phyloP scores from a whole-genome alignment of 2,329 filamentous ascomycete species.

The Shiraia sp. region DNA sequence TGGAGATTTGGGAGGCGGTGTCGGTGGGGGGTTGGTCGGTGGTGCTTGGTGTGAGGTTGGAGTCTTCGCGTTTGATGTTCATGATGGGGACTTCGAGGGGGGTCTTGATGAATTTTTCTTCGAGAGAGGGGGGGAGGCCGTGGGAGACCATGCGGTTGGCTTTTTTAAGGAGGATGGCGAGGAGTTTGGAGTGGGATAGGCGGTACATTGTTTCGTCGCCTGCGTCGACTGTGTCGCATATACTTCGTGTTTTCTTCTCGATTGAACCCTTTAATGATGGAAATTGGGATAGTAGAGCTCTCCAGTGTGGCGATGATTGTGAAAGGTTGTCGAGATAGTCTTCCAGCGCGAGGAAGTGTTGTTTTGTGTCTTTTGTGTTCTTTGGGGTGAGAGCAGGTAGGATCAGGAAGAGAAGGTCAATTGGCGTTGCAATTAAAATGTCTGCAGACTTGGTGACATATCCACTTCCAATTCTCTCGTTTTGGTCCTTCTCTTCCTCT shows the following conservation, averaged over 20 bases:
- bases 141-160: constrained; percentile 67
- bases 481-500: constrained; percentile 5
- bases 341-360: constrained; percentile 69
- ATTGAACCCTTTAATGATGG: constrained; percentile 50
- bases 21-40: constrained; percentile 4
- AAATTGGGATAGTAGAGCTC: constrained; percentile 57
- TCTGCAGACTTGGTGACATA: constrained; percentile 70
- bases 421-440: constrained; percentile 79
- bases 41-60: constrained; percentile 23
- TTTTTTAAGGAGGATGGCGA: constrained; percentile 68
- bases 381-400: constrained; percentile 68
- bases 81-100: constrained; percentile 76
- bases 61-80: constrained; percentile 65
- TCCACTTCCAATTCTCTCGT: constrained; percentile 45
- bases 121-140: constrained; percentile 77
- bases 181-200: constrained; percentile 72
- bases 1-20: constrained; percentile 11
- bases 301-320: constrained; percentile 61
- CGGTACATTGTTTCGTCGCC: constrained; percentile 86
- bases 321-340: constrained; percentile 71
- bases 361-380: constrained; percentile 56
- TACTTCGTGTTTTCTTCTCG: constrained; percentile 66
- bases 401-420: constrained; percentile 84
- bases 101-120: constrained; percentile 79
- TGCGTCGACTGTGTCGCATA: constrained; percentile 83